Conservation (phyloP, 768 basidiomycete species). For the Tricholoma sp. region DNA sequence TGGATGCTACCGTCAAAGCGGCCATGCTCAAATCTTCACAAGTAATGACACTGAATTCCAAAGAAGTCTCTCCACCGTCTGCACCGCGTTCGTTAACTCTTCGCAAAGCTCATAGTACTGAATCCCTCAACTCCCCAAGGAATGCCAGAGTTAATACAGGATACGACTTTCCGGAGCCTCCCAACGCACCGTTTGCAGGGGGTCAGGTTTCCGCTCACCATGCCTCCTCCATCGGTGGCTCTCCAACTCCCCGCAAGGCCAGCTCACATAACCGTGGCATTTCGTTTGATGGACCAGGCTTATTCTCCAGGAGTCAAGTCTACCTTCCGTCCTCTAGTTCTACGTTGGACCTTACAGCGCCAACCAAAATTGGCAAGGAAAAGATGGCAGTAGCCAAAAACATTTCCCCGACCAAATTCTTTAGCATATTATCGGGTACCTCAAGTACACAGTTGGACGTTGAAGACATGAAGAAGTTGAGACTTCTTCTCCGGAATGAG, state of each 20-base stretch:
- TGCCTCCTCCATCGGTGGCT: constrained; percentile 30
- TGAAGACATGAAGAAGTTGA: constrained; percentile 80
- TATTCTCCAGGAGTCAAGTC: constrained; percentile 52
- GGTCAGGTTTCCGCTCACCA: constrained; percentile 36
- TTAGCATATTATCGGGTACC: constrained; percentile 58
- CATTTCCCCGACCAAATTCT: constrained; percentile 60
- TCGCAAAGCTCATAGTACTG: constrained; percentile 68
- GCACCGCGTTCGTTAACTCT: constrained; percentile 48
- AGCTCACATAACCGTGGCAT: constrained; percentile 51
- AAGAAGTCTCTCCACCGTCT: constrained; percentile 29
- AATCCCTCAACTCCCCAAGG: constrained; percentile 59
- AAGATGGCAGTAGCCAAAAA: constrained; percentile 45
- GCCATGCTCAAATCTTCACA: constrained; percentile 89
- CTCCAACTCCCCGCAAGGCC: constrained; percentile 34
- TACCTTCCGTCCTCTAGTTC: constrained; percentile 39
- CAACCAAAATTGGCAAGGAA: constrained; percentile 43
- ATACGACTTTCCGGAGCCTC: constrained; percentile 35
- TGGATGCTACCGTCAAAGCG: constrained; percentile 84
- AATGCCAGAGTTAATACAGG: constrained; percentile 33
- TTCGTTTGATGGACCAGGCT: constrained; percentile 51
- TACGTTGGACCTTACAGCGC: constrained; percentile 35
- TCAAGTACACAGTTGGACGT: constrained; percentile 79
- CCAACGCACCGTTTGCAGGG: constrained; percentile 28
- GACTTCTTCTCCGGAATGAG: constrained; percentile 86
- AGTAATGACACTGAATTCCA: constrained; percentile 41